phyloP scores from a whole-genome alignment of 257 asterid species.

The Primulina huaijiensis region DNA sequence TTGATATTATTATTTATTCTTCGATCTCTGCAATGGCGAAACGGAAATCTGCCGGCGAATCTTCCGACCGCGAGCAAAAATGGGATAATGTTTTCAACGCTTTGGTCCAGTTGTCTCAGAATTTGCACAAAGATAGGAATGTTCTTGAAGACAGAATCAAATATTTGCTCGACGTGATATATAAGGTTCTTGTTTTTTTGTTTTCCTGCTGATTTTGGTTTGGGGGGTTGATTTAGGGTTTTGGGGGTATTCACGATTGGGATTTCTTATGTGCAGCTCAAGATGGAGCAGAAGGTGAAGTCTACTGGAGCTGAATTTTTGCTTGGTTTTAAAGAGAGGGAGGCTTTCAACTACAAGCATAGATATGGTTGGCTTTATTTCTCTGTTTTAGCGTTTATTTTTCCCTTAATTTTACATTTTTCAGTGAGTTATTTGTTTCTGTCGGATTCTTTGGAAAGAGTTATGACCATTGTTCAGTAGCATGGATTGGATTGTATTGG shows the following conservation, averaged over 20 bases:
- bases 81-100: slow-evolving; percentile 53
- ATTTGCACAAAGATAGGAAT: slow-evolving; percentile 48
- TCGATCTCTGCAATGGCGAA: slow-evolving; percentile 47
- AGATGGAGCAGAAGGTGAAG: slow-evolving; percentile 46
- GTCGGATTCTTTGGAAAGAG: not conserved
- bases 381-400: no score
- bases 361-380: slow-evolving; percentile 54
- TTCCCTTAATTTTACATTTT: not conserved
- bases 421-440: not conserved
- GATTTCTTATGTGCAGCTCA: slow-evolving; percentile 39
- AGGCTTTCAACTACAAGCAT: slow-evolving; percentile 46
- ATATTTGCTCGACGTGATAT: slow-evolving; percentile 35
- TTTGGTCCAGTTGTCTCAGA: slow-evolving; percentile 39
- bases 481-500: not conserved
- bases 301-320: slow-evolving; percentile 42
- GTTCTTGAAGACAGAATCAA: slow-evolving; percentile 52
- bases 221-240: slow-evolving; percentile 30
- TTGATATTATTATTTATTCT: not conserved
- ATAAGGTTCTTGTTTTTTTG: slow-evolving; percentile 40
- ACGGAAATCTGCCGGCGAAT: slow-evolving; percentile 28
- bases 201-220: not conserved
- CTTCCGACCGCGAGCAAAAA: slow-evolving; percentile 42
- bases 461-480: not conserved
- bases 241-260: slow-evolving; percentile 30
- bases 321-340: slow-evolving; percentile 58